A percentile compares a stretch with the other conserved stretches of the same genome.
These are phyloP conservation scores for Amanita subjunquillea DNA, from an alignment of 768 basidiomycete species.

Conservation along the genomic window DNA sequence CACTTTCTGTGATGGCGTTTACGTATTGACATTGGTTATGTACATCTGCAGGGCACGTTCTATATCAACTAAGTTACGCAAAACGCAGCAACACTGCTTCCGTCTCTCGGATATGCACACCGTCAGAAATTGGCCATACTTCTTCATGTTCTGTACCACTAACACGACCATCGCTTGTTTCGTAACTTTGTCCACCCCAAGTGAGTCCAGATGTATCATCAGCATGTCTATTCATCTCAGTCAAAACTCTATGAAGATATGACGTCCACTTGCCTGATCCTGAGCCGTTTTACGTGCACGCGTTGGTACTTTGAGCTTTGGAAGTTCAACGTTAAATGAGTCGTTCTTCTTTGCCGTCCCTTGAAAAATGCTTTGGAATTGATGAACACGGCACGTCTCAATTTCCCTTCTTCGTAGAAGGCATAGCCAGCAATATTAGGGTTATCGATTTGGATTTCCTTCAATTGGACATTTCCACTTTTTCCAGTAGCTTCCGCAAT, in stretches of 20 bases:
- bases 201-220: constrained; percentile 39
- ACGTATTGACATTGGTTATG: constrained; percentile 35
- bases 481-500: constrained; percentile 46
- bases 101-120: constrained; percentile 37
- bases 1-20: constrained; percentile 66
- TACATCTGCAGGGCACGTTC: neutral
- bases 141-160: constrained; percentile 23
- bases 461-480: constrained; percentile 26
- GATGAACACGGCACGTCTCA: constrained; percentile 46
- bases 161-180: constrained; percentile 34
- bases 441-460: constrained; percentile 39
- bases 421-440: constrained; percentile 49
- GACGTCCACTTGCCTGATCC: constrained; percentile 28
- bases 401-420: constrained; percentile 34
- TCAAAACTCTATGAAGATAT: neutral
- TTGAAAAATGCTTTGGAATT: constrained; percentile 44
- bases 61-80: neutral
- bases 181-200: constrained; percentile 52
- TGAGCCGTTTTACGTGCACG: constrained; percentile 35
- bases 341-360: constrained; percentile 23
- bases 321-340: constrained; percentile 30
- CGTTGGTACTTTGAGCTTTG: constrained; percentile 15
- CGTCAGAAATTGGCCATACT: constrained; percentile 18
- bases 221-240: constrained; percentile 24
- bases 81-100: constrained; percentile 36